Conservation (phyloP, 2,329 filamentous ascomycete genomes). For the Microsporum ferrugineum region DNA sequence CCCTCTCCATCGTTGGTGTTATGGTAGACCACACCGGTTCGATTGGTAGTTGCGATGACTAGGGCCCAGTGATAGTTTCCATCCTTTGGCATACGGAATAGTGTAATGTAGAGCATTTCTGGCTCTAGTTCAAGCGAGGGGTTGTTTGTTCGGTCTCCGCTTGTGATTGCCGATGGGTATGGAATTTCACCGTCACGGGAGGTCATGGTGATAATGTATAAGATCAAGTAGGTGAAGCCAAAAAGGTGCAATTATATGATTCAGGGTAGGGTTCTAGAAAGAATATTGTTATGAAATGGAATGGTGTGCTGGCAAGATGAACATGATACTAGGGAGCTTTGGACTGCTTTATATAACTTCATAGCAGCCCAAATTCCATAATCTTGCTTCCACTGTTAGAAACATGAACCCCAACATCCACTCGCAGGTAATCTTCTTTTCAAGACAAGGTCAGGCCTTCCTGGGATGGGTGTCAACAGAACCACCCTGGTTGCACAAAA, state of each 20-base stretch:
- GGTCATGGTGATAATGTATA: neutral
- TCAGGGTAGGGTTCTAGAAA: neutral
- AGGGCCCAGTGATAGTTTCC: conserved; percentile 6
- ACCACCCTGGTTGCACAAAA: neutral
- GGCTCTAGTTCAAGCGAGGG: conserved; percentile 11
- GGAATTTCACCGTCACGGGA: neutral
- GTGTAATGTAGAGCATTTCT: conserved; percentile 4
- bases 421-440: neutral
- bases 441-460: neutral
- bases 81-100: neutral
- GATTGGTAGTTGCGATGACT: conserved; percentile 6
- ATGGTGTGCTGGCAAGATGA: neutral
- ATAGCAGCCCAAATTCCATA: neutral
- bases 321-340: neutral
- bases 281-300: neutral
- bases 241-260: neutral
- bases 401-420: neutral
- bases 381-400: neutral
- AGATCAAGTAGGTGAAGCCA: neutral
- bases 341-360: neutral
- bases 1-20: conserved; percentile 5
- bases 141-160: neutral
- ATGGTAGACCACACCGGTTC: conserved; percentile 10
- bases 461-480: neutral
- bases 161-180: neutral